These are phyloP conservation scores for Fusarium liriodendri DNA, from an alignment of 2,329 filamentous ascomycete species.

Conservation along the genomic window DNA sequence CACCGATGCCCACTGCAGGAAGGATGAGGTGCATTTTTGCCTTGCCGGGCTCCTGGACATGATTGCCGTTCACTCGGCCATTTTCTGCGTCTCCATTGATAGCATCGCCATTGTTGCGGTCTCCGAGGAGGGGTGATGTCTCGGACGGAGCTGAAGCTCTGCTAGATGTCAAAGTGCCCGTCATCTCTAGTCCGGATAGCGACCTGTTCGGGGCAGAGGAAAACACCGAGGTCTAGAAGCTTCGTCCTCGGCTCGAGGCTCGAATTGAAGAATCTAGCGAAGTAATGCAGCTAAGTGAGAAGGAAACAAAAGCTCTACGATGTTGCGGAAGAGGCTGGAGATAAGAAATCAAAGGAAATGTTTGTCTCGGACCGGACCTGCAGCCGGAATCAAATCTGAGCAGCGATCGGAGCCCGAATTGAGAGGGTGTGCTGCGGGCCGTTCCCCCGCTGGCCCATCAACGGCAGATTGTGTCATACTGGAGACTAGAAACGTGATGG, in stretches of 20 bases:
- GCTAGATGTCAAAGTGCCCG: slow-evolving; percentile 1
- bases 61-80: slow-evolving; percentile 1
- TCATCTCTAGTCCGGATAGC: slow-evolving; percentile 16
- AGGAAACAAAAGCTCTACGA: background rate
- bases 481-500: slow-evolving; percentile 4
- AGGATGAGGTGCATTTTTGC: slow-evolving; percentile 53
- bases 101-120: background rate
- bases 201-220: background rate
- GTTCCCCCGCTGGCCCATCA: slow-evolving; percentile 6
- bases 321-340: background rate
- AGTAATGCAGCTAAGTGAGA: background rate
- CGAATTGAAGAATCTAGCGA: background rate
- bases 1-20: slow-evolving; percentile 53
- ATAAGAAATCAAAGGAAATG: background rate
- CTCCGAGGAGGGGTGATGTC: slow-evolving; percentile 43
- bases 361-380: slow-evolving; percentile 7
- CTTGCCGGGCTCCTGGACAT: slow-evolving; percentile 30
- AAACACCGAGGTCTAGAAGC: background rate
- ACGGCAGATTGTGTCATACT: slow-evolving; percentile 22
- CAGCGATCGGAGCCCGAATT: slow-evolving; percentile 6
- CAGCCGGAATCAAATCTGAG: slow-evolving; percentile 28
- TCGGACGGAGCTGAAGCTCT: slow-evolving; percentile 29
- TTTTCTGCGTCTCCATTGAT: slow-evolving; percentile 25
- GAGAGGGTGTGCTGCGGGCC: slow-evolving; percentile 8
- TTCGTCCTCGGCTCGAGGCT: background rate